A percentile compares a stretch with the other conserved stretches of the same genome.
Conservation (phyloP, 1,284 basidiomycete genomes). For the Ceraceosorus guamensis region DNA sequence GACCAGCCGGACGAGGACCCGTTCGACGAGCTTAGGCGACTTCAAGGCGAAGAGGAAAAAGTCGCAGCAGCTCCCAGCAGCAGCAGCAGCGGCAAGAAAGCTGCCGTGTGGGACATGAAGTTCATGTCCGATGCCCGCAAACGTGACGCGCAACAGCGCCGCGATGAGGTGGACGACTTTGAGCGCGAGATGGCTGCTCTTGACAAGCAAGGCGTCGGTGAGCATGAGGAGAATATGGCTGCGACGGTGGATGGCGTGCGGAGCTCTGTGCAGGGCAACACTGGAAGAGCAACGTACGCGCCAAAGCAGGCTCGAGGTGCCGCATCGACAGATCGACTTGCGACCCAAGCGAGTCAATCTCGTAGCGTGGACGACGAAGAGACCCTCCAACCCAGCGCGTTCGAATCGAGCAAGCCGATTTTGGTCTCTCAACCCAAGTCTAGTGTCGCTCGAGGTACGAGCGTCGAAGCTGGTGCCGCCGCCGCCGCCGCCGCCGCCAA, state of each 20-base stretch:
- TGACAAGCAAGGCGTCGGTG: conserved; percentile 12
- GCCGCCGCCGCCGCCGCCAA: conserved; percentile 12
- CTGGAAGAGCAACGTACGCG: conserved; percentile 34
- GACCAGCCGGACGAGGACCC: conserved; percentile 16
- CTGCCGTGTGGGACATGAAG: conserved; percentile 45
- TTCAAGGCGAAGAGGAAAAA: conserved; percentile 12
- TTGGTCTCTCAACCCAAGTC: no score
- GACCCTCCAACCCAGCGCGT: neutral
- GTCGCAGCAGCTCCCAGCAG: conserved; percentile 6
- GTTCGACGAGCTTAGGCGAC: conserved; percentile 33
- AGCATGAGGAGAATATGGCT: conserved; percentile 15
- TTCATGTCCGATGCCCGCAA: conserved; percentile 48
- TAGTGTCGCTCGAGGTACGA: no score
- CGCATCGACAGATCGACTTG: neutral
- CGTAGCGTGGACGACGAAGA: neutral
- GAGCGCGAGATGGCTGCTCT: conserved; percentile 18
- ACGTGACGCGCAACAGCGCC: conserved; percentile 21
- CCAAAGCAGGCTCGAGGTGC: no score
- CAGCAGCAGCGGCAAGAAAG: conserved; percentile 20
- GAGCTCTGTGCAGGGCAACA: conserved; percentile 18
- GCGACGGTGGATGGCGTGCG: conserved; percentile 6
- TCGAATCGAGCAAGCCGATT: neutral
- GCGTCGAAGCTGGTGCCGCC: neutral
- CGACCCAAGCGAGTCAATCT: neutral
- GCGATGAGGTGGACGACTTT: conserved; percentile 32